phyloP scores from a whole-genome alignment of 1,284 basidiomycete species.

The Pascua guehoae region DNA sequence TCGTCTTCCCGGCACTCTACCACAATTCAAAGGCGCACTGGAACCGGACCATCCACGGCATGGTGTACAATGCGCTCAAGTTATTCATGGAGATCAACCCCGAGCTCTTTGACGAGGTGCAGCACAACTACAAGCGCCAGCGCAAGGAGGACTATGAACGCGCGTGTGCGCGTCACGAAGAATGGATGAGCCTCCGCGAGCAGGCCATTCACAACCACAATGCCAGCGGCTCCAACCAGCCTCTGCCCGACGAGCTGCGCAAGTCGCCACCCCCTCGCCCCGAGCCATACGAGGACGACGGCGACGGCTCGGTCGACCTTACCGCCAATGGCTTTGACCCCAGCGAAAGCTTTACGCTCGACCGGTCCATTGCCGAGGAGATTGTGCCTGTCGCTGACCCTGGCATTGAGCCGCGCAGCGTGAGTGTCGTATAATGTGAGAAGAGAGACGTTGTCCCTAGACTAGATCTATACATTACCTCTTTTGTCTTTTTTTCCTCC shows the following conservation, averaged over 20 bases:
- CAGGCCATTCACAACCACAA: slow-evolving; percentile 67
- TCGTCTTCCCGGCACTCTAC: slow-evolving; percentile 97
- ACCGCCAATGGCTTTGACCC: slow-evolving; percentile 78
- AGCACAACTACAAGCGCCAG: slow-evolving; percentile 88
- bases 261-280: slow-evolving; percentile 66
- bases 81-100: slow-evolving; percentile 99
- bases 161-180: slow-evolving; percentile 71
- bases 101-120: slow-evolving; percentile 87
- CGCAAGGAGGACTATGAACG: slow-evolving; percentile 83
- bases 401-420: slow-evolving; percentile 61
- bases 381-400: slow-evolving; percentile 84
- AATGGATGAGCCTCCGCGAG: slow-evolving; percentile 76
- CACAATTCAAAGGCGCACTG: slow-evolving; percentile 96
- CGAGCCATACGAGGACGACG: slow-evolving; percentile 71
- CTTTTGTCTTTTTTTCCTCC: neutral
- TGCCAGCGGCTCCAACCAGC: slow-evolving; percentile 59
- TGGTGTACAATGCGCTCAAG: slow-evolving; percentile 98
- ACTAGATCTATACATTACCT: neutral
- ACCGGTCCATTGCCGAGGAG: slow-evolving; percentile 72
- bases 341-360: slow-evolving; percentile 60
- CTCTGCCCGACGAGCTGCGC: slow-evolving; percentile 64
- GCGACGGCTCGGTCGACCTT: slow-evolving; percentile 81
- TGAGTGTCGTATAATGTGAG: slow-evolving; percentile 22
- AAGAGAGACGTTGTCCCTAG: neutral
- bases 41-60: slow-evolving; percentile 98